phyloP scores from a whole-genome alignment of 2,329 filamentous ascomycete genomes.

The Pochonia chlamydosporia region DNA sequence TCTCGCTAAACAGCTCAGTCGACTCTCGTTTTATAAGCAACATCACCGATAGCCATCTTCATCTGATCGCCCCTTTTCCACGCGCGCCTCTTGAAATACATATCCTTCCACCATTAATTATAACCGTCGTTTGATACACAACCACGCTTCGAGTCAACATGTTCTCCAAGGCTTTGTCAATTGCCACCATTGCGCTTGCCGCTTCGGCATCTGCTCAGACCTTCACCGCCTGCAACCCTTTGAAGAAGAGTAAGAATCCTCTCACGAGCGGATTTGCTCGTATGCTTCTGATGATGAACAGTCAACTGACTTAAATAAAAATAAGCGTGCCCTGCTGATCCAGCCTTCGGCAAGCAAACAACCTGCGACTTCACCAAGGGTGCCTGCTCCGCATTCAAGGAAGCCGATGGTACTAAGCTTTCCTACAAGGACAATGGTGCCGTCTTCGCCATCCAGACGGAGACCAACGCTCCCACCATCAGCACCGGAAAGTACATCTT shows the following conservation, averaged over 20 bases:
- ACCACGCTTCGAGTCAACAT: conserved; percentile 17
- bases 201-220: conserved; percentile 49
- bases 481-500: conserved; percentile 84
- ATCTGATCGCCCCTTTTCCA: neutral
- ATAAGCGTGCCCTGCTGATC: conserved; percentile 68
- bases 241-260: conserved; percentile 38
- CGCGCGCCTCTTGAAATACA: neutral
- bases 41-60: too few species aligned
- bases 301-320: neutral
- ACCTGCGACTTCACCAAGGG: conserved; percentile 74
- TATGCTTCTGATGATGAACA: neutral
- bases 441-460: conserved; percentile 61
- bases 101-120: neutral
- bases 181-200: conserved; percentile 42
- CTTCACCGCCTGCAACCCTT: conserved; percentile 49
- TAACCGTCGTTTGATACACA: neutral
- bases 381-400: conserved; percentile 49
- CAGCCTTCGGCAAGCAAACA: conserved; percentile 61
- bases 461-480: conserved; percentile 66
- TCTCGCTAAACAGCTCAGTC: conserved; percentile 1
- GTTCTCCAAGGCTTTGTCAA: conserved; percentile 40
- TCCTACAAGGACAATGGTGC: conserved; percentile 45
- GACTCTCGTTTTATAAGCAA: too few species aligned
- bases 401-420: conserved; percentile 41
- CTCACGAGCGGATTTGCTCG: neutral